Percentiles rank a stretch among this genome's conserved stretches.
Conservation (phyloP, 2,329 filamentous ascomycete genomes). For the Diaporthe vaccinii region DNA sequence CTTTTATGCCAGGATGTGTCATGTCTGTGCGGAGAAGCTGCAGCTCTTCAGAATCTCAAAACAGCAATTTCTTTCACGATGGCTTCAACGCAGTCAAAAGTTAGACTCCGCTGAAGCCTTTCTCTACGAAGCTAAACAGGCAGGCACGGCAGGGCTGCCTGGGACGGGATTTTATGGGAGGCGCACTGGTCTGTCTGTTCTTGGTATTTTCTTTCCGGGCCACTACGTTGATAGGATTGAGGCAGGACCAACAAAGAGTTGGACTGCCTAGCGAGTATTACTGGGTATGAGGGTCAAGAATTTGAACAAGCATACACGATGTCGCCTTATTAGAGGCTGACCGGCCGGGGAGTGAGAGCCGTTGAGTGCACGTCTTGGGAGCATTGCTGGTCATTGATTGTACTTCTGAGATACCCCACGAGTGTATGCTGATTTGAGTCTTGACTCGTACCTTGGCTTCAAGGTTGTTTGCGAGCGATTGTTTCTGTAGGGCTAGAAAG, state of each 20-base stretch:
- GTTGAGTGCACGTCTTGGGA: not conserved
- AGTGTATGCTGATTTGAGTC: conserved; percentile 29
- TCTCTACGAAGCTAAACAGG: not conserved
- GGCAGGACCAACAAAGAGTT: not conserved
- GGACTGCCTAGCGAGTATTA: not conserved
- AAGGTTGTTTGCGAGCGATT: not conserved
- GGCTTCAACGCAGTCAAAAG: not conserved
- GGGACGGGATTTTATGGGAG: not conserved
- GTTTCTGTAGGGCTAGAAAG: not conserved
- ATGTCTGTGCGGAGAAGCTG: not conserved
- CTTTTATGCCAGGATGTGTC: no score
- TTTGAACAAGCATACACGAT: conserved; percentile 33
- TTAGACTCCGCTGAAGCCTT: not conserved
- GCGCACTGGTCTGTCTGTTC: not conserved
- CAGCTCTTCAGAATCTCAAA: not conserved
- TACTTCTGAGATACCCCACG: conserved; percentile 43
- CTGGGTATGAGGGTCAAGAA: conserved; percentile 1
- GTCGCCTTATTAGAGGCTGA: conserved; percentile 36
- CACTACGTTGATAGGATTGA: not conserved
- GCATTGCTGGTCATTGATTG: conserved; percentile 24
- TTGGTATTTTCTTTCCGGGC: not conserved
- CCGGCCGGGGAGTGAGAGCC: conserved; percentile 29
- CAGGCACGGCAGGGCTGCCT: not conserved
- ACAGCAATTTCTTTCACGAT: not conserved
- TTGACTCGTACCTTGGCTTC: not conserved